Base-by-base conservation (phyloP, 345 rosid genomes). In the Citrus unshiu region DNA sequence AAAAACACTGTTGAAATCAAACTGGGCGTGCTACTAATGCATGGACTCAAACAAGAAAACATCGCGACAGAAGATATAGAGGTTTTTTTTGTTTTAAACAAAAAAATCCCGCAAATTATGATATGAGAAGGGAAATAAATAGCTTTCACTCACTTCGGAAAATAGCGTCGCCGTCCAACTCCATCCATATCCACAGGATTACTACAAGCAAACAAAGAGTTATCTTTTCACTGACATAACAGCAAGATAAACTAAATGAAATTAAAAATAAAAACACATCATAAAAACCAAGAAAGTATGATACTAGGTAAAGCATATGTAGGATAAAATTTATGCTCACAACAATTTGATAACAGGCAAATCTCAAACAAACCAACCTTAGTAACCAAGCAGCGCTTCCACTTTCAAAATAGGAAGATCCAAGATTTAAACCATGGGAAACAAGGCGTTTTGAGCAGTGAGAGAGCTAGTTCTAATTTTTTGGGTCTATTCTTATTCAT, bases 121-220 rank as follows among this genome's bases (percentile, higher is more conserved):
- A 72, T 18, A 40, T 21, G 65, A 29, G 21, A 60, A 24, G 78
- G n/a, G 37, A 29, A 62, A 64, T 2, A 27, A 25, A 64, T 9
- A 72, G 70, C 54, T 37, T 61, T 76, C 67, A 77, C 92, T 93
- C 83, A 95, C 99, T 78, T 78, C 58, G 97, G 98, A 89, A 91
- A 92, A 86, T 92, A 91, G 69, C 66, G 83, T 85, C 83, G 89
- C 51, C 32, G 79, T 65, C 4, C 85, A 79, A 68, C 84, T 83
- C 77, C 94, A 84, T 88, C 84, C 68, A 85, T 77, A 75, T 80
- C 83, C 59, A 46, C 73, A 51, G 79, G 82, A 79, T n/a, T 81
- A 73, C 98, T 93, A 83, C 81, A 81, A 84, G 75, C 74, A 85
- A 56, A 79, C 9, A 66, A 67, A 63, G 74, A 61, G 63, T 79